Evolutionary conservation across 2,329 filamentous ascomycete genomes (phyloP).

Genomic region (Stagonosporopsis cucurbitacearum): DNA sequence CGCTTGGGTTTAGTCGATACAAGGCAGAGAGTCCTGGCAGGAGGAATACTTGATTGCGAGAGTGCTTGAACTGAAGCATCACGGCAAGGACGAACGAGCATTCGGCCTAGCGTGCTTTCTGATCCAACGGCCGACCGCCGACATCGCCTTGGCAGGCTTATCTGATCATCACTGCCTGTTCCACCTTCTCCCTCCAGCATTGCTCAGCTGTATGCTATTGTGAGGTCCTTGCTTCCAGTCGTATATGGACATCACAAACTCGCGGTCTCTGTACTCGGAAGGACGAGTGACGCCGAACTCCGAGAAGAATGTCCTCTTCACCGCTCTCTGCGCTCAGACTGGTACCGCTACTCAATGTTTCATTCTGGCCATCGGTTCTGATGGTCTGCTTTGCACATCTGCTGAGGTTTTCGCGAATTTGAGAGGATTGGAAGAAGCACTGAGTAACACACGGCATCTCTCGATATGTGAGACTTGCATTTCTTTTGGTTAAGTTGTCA

Average conservation of each 20-base stretch:
- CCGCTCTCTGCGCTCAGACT: slow-evolving; percentile 20
- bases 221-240: background rate
- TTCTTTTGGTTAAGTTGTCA: background rate
- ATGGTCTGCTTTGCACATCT: slow-evolving; percentile 26
- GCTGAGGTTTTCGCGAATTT: slow-evolving; percentile 4
- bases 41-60: slow-evolving; percentile 3
- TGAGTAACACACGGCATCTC: background rate
- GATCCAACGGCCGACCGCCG: slow-evolving; percentile 2
- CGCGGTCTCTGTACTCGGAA: no score
- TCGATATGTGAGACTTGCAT: background rate
- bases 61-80: slow-evolving; percentile 14
- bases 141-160: background rate
- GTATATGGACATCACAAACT: background rate
- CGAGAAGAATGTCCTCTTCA: slow-evolving; percentile 14
- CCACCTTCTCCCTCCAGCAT: background rate
- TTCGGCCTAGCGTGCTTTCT: slow-evolving; percentile 6
- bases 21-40: background rate
- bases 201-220: background rate
- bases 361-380: slow-evolving; percentile 20
- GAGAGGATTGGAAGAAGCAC: background rate
- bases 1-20: slow-evolving; percentile 14
- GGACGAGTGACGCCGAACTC: no score
- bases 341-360: slow-evolving; percentile 30
- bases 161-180: background rate
- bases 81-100: slow-evolving; percentile 11